Evolutionary conservation across 148 eudicot genomes (phyloP), one percentile per base, ranked within the genome.

Genomic region (Polygonum maritimum): DNA sequence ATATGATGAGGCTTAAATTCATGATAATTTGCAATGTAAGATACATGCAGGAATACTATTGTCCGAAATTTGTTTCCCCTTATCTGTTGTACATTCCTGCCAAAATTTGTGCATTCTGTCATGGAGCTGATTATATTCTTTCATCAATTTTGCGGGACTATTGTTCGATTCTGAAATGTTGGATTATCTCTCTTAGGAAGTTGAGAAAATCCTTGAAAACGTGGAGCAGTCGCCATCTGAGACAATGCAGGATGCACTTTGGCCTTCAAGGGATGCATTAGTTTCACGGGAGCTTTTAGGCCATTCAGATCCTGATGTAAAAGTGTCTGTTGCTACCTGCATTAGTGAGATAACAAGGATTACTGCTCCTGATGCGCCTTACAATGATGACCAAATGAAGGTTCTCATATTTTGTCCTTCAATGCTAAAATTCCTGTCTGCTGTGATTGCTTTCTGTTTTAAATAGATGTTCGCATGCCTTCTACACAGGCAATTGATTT

Each of bases 281-380:
- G 84, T 91, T 8, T 54, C 77, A 16, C 85, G 83, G 21, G 84
- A 80, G 71, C 90, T 91, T 54, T 35, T 91, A 70, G 86, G 81
- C 74, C 94, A 96, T 84, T 57, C 87, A 45, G 90, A 92, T 73
- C 71, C 38, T 55, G 98, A 91, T 80, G 95, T 96, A 74, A 88
- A 85, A 79, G 99, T 91, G 79, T 83, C 92, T 55, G 91, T 92
- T 76, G 99, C 98, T 60, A 83, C 97, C 48, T 96, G 99, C 83
- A 92, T 96, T 73, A 96, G 95, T 81, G 99, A 96, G 82, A 96
- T 96, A 48, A 96, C 98, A 36, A 88, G 99, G 84, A 96, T 96
- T 40, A 96, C 99, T 22, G 99, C 99, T 3, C 99, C 99, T 21
- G 99, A 96, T 26, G 94, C 98, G 14, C 99, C 99, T 26, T 96